Percentiles rank a stretch among this genome's conserved stretches.
Evolutionary conservation across 441 rosid species (phyloP).

Genomic region (Aleurites moluccanus): DNA sequence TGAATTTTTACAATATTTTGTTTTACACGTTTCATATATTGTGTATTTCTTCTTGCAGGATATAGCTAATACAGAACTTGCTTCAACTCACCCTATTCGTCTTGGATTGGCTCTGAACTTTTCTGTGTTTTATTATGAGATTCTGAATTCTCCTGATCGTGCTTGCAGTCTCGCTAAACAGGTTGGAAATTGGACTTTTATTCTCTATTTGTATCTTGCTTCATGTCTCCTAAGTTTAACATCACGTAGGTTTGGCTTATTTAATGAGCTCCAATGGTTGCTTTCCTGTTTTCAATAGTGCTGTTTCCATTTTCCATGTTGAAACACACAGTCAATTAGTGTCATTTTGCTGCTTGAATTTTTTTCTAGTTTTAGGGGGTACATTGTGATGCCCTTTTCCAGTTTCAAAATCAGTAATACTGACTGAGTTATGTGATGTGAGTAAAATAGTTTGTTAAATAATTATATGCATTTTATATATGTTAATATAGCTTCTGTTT

Average conservation of each 20-base stretch:
- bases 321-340: background rate
- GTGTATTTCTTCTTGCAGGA: constrained; percentile 49
- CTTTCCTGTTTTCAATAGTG: too few species aligned
- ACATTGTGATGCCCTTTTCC: background rate
- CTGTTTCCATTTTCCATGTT: background rate
- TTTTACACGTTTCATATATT: background rate
- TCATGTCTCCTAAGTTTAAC: background rate
- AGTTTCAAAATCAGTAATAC: background rate
- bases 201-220: background rate
- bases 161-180: constrained; percentile 91
- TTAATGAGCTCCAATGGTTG: too few species aligned
- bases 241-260: too few species aligned
- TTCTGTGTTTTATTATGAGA: constrained; percentile 97
- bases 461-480: background rate
- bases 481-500: background rate
- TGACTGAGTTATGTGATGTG: background rate
- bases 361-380: background rate
- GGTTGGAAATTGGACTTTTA: constrained; percentile 34
- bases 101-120: constrained; percentile 92
- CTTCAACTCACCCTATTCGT: constrained; percentile 94
- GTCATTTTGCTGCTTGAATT: background rate
- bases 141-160: constrained; percentile 92
- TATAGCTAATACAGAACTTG: constrained; percentile 75
- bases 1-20: background rate
- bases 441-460: background rate